Evolutionary conservation across 2,329 filamentous ascomycete species (phyloP), one percentile per base, ranked within the genome.

Genomic region (Delphinella strobiligena): DNA sequence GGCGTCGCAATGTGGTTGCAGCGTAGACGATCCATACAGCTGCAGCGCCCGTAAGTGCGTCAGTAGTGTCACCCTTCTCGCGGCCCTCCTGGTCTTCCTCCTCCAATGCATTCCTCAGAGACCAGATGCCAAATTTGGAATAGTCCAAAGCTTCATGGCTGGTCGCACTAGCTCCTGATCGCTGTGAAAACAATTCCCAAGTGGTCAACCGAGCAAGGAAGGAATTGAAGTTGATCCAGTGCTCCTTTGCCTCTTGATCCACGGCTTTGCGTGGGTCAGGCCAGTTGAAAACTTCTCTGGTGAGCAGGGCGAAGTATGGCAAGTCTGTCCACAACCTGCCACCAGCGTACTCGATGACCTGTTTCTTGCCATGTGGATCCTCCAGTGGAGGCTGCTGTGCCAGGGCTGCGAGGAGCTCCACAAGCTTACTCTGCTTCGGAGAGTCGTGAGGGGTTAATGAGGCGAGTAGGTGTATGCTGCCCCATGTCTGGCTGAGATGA

Each of bases 201-300:
- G 37, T 32, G 8, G 37, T 40, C 31, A 40, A 19, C 12, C 32
- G 31, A 15, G 37, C 37, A 19, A 40, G 19, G 5, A 40, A 40
- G 9, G 37, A 16, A 16, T 40, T 34, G 31, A 40, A 31, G 14
- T 35, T 40, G 31, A 40, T 31, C 37, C 37, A 40, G 4, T 12
- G 9, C 10, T 40, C 32, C 9, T 19, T 40, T 10, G 16, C 35
- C 32, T 40, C 19, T 16, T 4, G 16, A 12, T 40, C 31, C 32
- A 40, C 31, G 12, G 27, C 24, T 34, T 40, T 15, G 31, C 30
- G 11, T n/a, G n/a, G n/a, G 12, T 19, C 16, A 11, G 37, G 37
- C n/a, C 34, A 40, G 31, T 40, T 40, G 31, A 31, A 40, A 27
- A 19, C 27, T 40, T 29, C 31, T 9, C 37, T 31, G 14, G 18